These are phyloP conservation scores for Lolium multiflorum DNA, from an alignment of 176 grass and related monocot genomes.

Conservation along the genomic window DNA sequence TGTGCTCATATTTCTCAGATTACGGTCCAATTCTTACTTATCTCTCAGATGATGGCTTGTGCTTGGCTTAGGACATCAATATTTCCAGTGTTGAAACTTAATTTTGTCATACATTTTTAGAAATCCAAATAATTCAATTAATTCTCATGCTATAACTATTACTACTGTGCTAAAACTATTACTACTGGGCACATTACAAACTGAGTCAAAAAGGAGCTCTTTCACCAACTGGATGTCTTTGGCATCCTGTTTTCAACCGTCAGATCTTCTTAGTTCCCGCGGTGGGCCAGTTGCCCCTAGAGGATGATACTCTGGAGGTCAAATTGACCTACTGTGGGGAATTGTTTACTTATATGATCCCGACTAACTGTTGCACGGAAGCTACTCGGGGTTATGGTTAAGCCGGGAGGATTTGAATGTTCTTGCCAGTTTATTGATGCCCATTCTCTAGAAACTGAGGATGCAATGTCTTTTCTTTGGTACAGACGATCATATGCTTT, in stretches of 20 bases:
- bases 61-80: no score
- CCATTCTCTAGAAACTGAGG: slow-evolving; percentile 78
- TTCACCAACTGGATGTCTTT: no score
- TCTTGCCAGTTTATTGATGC: slow-evolving; percentile 66
- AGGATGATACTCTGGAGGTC: no score
- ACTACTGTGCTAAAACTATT: not conserved
- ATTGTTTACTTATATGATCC: slow-evolving; percentile 23
- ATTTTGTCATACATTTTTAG: no score
- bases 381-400: slow-evolving; percentile 65
- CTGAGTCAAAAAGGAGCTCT: rapidly evolving
- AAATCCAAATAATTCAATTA: not conserved
- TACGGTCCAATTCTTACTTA: no score
- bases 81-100: no score
- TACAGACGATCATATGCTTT: no score
- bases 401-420: slow-evolving; percentile 65
- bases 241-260: not conserved
- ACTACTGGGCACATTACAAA: not conserved
- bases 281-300: no score
- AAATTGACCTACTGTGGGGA: no score
- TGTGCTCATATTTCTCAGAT: no score
- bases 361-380: slow-evolving; percentile 57
- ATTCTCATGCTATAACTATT: not conserved
- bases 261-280: no score
- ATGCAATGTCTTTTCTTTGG: slow-evolving; percentile 27
- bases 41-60: no score